These are phyloP conservation scores for Pleurotus citrinopileatus DNA, from an alignment of 768 basidiomycete genomes.

Conservation along the genomic window DNA sequence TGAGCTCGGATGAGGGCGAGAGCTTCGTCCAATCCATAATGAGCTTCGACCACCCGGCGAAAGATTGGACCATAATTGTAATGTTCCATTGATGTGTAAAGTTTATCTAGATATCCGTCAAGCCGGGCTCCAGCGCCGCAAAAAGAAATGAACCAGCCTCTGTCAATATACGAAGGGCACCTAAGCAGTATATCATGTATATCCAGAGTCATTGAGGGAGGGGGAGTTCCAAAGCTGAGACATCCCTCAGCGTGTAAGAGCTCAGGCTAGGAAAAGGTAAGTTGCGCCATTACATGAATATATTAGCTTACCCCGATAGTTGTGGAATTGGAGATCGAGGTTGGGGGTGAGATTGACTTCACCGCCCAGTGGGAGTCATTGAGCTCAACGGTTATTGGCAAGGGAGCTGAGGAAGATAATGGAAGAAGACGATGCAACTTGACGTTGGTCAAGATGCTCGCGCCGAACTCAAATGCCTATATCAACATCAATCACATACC, in stretches of 20 bases:
- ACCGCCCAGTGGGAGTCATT: not conserved
- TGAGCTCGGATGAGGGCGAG: not conserved
- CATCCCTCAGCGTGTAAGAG: not conserved
- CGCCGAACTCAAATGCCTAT: conserved; percentile 34
- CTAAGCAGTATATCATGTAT: not conserved
- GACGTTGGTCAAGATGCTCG: not conserved
- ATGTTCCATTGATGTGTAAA: not conserved
- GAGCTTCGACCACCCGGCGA: not conserved
- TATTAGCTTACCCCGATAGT: too few relatives aligned
- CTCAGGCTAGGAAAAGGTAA: too few relatives aligned
- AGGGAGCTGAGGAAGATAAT: not conserved
- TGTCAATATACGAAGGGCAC: not conserved
- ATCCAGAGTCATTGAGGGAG: not conserved
- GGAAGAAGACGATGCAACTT: not conserved
- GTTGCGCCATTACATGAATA: too few relatives aligned
- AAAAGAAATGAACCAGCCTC: not conserved
- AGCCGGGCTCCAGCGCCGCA: not conserved
- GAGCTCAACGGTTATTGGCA: not conserved
- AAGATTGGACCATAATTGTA: not conserved
- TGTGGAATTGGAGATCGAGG: not conserved
- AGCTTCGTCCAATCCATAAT: not conserved
- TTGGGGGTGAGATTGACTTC: not conserved
- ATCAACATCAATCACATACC: too few relatives aligned
- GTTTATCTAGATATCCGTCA: not conserved
- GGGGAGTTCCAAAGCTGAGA: not conserved